phyloP scores from a whole-genome alignment of 2,329 filamentous ascomycete genomes.

The Fusarium sulawesiense region DNA sequence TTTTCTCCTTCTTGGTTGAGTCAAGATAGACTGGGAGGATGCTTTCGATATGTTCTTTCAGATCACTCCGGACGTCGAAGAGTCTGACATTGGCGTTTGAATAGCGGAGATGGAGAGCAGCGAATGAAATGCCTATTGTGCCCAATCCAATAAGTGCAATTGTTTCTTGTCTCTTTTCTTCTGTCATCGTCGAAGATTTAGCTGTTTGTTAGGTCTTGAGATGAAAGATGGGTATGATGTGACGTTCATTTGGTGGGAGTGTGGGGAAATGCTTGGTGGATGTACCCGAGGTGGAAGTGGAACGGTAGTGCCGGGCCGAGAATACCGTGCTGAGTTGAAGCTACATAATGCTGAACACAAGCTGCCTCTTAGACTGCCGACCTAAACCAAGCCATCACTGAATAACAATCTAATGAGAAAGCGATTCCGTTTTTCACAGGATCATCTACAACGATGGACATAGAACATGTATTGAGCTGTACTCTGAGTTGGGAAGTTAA shows the following conservation, averaged over 20 bases:
- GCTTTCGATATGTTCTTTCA: constrained; percentile 26
- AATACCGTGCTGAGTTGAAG: too few species aligned
- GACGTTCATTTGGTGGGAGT: constrained; percentile 13
- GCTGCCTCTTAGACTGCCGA: not conserved
- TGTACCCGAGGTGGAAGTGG: constrained; percentile 4
- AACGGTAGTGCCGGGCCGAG: too few species aligned
- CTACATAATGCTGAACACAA: too few species aligned
- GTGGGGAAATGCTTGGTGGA: constrained; percentile 11
- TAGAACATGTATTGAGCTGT: not conserved
- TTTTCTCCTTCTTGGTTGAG: constrained; percentile 5
- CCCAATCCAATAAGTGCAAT: constrained; percentile 31
- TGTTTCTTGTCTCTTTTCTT: constrained; percentile 3
- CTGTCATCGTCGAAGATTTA: not conserved
- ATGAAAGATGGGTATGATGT: not conserved
- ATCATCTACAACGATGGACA: not conserved
- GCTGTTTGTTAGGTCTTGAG: too few species aligned
- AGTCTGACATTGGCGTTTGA: constrained; percentile 21
- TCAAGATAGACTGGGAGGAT: constrained; percentile 24
- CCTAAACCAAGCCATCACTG: not conserved
- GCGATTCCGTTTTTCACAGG: not conserved
- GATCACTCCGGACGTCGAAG: constrained; percentile 29
- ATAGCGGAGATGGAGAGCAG: constrained; percentile 29
- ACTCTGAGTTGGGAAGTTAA: not conserved
- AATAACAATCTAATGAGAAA: not conserved
- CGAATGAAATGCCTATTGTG: constrained; percentile 35